Conservation (phyloP, 768 basidiomycete species). For the Pleurotus tuber-regium region DNA sequence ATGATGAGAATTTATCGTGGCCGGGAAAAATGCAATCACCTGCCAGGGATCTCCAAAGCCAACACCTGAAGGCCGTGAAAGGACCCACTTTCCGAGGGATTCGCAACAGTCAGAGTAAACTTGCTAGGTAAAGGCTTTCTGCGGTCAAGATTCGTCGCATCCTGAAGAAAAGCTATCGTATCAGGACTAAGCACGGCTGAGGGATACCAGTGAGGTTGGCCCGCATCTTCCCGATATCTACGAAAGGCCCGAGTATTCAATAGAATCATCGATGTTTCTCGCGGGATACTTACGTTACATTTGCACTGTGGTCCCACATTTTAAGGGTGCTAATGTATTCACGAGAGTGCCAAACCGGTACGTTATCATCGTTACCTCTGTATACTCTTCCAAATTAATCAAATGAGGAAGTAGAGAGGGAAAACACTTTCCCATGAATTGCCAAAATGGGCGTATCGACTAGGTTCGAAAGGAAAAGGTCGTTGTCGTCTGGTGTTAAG, state of each 20-base stretch:
- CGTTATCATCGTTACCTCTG: conserved; percentile 82
- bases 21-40: conserved; percentile 44
- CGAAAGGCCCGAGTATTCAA: neutral
- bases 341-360: conserved; percentile 83
- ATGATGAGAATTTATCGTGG: conserved; percentile 1
- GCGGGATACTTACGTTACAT: conserved; percentile 50
- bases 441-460: conserved; percentile 67
- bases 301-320: conserved; percentile 50
- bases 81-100: conserved; percentile 67
- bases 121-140: conserved; percentile 14
- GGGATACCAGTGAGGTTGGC: conserved; percentile 70
- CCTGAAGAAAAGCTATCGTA: conserved; percentile 53
- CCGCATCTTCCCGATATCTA: conserved; percentile 63
- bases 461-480: conserved; percentile 79
- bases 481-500: conserved; percentile 83
- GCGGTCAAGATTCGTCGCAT: neutral
- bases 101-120: conserved; percentile 74
- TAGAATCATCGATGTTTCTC: neutral
- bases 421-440: conserved; percentile 67
- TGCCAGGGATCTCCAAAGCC: conserved; percentile 59
- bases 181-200: conserved; percentile 51
- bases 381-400: too few relatives aligned
- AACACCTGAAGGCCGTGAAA: conserved; percentile 70
- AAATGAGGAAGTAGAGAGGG: neutral
- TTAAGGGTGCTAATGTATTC: conserved; percentile 58